Evolutionary conservation across 768 basidiomycete species (phyloP), one percentile per base, ranked within the genome.

Genomic region (Termitomyces sp.): DNA sequence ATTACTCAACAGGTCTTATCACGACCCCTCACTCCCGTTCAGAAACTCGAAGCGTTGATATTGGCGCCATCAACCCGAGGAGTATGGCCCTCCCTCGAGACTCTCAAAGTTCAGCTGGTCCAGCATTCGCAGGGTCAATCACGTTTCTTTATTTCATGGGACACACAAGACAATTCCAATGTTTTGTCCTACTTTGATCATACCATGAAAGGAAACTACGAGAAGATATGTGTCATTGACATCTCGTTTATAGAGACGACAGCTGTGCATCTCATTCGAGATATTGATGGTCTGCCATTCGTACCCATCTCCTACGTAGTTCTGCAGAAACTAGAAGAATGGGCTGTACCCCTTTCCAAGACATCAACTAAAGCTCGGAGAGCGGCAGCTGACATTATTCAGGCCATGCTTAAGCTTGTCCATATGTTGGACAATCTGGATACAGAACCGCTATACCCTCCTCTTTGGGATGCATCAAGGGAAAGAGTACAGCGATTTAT

Each of bases 11-110:
- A 31, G 29, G 31, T 49, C 0, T 8, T 7, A 49, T 49, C 9
- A 0, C 6, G 2, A 38, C 14, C 9, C 37, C 15, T 3, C 14
- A 17, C 29, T 10, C 11, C 15, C 25, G 14, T 11, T 32, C 7
- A 55, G 53, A 55, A 55, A 42, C 53, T 55, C 5, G 40, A 55
- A 42, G 40, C 9, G 11, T 31, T 55, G 53, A 55, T 55, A 55
- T 55, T 55, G n/a, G n/a, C 29, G 15, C 53, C 53, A 20, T 54
- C 53, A n/a, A 55, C 14, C 42, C 29, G 15, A 29, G 20, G 20
- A 40, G 37, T 17, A 17, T 55, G 38, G 29, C 40, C 53, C 25
- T 55, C 53, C 38, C 38, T 42, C 5, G 53, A 55, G 10, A 55
- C 25, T 55, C 40, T 55, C 29, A 55, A 42, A 29, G 31, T 8